Evolutionary conservation across 495 filamentous ascomycete species (phyloP), one percentile per base, ranked within the genome.

Genomic region (Lasiosphaeris hirsuta): DNA sequence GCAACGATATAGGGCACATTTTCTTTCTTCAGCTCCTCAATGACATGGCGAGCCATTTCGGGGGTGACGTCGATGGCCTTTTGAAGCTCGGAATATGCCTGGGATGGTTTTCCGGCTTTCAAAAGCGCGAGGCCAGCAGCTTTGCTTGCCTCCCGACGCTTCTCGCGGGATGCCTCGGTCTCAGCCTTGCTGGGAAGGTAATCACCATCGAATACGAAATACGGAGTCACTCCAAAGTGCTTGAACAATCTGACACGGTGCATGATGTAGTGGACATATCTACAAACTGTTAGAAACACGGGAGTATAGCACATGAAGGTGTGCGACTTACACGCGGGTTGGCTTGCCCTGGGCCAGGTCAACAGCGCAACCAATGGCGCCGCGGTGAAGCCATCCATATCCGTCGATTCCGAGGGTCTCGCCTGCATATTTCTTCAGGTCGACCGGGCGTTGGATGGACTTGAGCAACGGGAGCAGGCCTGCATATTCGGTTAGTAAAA

Each of bases 351-450:
- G 78, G 33, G 92, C 95, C 45, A 99, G 79, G 58, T 97, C 95
- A 59, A 96, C 85, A 54, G 93, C 89, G 69, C 94, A 99, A 19
- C 92, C 80, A 49, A 95, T 84, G 19, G 92, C 90, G 34, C 93
- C 95, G 60, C 95, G 88, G 69, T 99, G 95, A 36, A 99, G 85
- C 95, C 95, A 99, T 67, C 92, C 94, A 78, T 99, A 99, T 56
- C 88, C 92, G 71, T 99, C 95, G 13, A 99, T 84, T 3, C 89
- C 95, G 41, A 99, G 81, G 3, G 90, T 96, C 70, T 93, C 87
- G 34, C 92, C 93, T 10, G 82, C 80, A 69, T 89, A 97, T 64
- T 92, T 89, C 68, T 88, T 95, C 51, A 99, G 75, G 56, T 92
- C 86, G 53, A 84, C 87, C 63, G 87, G 89, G 64, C 90, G 90